phyloP scores from a whole-genome alignment of 2,329 filamentous ascomycete species.

The Trichoderma cornu-damae region DNA sequence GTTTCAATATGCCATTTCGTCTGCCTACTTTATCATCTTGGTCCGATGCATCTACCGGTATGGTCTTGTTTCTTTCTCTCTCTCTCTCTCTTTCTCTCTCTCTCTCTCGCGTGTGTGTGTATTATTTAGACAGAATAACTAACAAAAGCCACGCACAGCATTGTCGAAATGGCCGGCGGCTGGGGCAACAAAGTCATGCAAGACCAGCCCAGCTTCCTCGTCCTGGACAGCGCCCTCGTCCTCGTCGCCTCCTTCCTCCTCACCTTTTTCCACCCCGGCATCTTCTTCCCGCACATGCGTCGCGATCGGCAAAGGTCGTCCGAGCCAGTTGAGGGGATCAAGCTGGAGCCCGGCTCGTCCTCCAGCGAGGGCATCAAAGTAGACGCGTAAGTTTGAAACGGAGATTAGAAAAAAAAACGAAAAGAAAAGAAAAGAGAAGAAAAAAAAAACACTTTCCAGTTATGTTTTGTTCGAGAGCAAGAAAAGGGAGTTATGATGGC shows the following conservation, averaged over 20 bases:
- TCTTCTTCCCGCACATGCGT: conserved; percentile 53
- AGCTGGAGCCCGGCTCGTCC: conserved; percentile 27
- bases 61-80: conserved; percentile 22
- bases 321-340: conserved; percentile 22
- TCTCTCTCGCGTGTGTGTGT: not conserved
- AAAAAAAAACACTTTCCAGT: not conserved
- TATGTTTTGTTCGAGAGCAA: not conserved
- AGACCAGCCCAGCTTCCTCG: conserved; percentile 54
- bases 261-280: conserved; percentile 49
- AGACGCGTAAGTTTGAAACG: not conserved
- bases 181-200: conserved; percentile 62
- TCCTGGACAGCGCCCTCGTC: conserved; percentile 50
- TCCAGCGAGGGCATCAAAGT: conserved; percentile 26
- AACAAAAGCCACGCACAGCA: conserved; percentile 33
- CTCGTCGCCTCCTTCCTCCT: conserved; percentile 46
- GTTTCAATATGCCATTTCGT: conserved; percentile 42
- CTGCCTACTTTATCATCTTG: conserved; percentile 43
- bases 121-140: not conserved
- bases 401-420: not conserved
- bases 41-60: conserved; percentile 53
- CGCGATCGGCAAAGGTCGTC: conserved; percentile 23
- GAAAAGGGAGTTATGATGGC: not conserved
- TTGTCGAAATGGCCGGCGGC: conserved; percentile 59
- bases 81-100: conserved; percentile 6
- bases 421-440: no score